These are phyloP conservation scores for Neobulgaria alba DNA, from an alignment of 2,329 filamentous ascomycete genomes.

Conservation along the genomic window DNA sequence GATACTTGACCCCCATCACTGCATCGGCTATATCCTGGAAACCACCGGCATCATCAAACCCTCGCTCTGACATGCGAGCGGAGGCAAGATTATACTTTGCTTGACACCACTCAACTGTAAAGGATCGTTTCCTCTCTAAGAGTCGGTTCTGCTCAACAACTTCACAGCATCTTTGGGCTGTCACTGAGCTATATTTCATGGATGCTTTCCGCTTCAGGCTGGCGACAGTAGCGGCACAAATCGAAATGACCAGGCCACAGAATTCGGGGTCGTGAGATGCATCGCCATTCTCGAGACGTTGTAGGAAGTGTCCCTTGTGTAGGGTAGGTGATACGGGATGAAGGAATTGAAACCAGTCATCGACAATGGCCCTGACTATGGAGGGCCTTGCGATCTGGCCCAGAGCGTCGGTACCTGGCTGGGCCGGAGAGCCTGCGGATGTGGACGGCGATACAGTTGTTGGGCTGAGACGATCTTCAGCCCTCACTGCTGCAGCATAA, in stretches of 20 bases:
- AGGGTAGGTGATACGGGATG: constrained; percentile 31
- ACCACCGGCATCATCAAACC: constrained; percentile 6
- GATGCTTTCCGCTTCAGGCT: constrained; percentile 24
- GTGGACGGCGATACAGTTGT: not conserved
- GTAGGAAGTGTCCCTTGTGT: constrained; percentile 20
- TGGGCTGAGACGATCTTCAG: not conserved
- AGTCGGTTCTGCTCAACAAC: constrained; percentile 27
- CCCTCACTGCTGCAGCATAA: not conserved
- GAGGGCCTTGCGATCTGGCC: constrained; percentile 7
- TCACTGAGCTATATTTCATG: constrained; percentile 23
- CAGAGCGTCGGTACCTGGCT: not conserved
- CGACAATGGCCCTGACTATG: constrained; percentile 19
- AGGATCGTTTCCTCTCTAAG: constrained; percentile 15
- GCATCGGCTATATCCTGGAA: constrained; percentile 19
- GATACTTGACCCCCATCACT: constrained; percentile 26
- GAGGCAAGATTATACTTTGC: constrained; percentile 31
- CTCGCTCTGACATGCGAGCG: constrained; percentile 15
- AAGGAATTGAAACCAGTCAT: constrained; percentile 31
- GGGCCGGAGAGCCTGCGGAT: not conserved
- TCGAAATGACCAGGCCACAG: constrained; percentile 29
- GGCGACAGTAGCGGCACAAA: constrained; percentile 30
- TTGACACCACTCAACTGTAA: constrained; percentile 31
- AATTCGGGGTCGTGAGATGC: constrained; percentile 25
- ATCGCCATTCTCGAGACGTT: constrained; percentile 14
- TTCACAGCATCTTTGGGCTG: constrained; percentile 24